Conservation (phyloP, 1,284 basidiomycete genomes). For the Farysia itapuensis region DNA sequence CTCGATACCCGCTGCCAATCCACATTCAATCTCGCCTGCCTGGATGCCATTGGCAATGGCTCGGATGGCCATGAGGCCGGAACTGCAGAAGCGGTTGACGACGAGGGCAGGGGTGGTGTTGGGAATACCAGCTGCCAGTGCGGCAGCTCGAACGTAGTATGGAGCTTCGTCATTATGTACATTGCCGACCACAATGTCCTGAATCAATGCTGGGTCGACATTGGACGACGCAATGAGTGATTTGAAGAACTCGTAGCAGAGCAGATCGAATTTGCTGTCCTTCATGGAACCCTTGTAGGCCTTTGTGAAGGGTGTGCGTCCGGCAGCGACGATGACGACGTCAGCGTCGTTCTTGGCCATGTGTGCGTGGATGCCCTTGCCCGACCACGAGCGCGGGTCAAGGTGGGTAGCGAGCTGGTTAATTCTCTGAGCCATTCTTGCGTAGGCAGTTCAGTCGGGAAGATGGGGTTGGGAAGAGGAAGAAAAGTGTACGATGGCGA, state of each 20-base stretch:
- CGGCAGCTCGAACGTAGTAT: conserved; percentile 64
- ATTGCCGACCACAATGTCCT: conserved; percentile 73
- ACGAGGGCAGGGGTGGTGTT: conserved; percentile 74
- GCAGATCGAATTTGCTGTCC: conserved; percentile 65
- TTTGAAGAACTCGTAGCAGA: conserved; percentile 59
- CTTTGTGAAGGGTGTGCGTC: conserved; percentile 75
- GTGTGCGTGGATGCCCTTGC: conserved; percentile 45
- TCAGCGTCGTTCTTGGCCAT: conserved; percentile 48
- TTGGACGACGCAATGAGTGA: conserved; percentile 68
- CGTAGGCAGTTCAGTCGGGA: neutral
- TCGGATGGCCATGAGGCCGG: conserved; percentile 81
- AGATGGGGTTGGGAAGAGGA: neutral
- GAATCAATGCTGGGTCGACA: conserved; percentile 71
- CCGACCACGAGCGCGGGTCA: conserved; percentile 50
- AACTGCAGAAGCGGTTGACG: conserved; percentile 63
- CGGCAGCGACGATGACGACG: conserved; percentile 77
- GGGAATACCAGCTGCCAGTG: conserved; percentile 78
- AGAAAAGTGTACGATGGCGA: no score
- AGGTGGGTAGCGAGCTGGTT: conserved; percentile 50
- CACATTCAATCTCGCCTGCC: conserved; percentile 78
- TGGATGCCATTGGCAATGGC: conserved; percentile 79
- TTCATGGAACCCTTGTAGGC: conserved; percentile 78
- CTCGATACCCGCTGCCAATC: conserved; percentile 80
- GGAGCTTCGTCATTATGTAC: conserved; percentile 43
- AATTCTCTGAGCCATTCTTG: conserved; percentile 41